phyloP scores from a whole-genome alignment of 2,329 filamentous ascomycete genomes.

The Ophioceras dolichostomum region DNA sequence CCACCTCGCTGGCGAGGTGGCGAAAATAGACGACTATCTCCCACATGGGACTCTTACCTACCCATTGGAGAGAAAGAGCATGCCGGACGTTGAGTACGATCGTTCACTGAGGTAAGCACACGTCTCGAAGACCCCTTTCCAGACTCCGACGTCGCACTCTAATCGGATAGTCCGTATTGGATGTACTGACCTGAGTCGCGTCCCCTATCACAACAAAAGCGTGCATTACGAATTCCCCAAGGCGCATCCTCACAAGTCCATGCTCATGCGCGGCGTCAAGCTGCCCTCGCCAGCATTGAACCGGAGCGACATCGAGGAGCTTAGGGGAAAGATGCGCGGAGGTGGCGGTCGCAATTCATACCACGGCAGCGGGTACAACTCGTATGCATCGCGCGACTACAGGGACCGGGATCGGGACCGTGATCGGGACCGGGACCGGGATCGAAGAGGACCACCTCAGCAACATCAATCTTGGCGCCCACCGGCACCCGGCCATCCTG shows the following conservation, averaged over 20 bases:
- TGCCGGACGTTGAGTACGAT: constrained; percentile 75
- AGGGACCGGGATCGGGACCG: neutral
- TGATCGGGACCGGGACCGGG: neutral
- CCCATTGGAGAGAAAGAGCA: constrained; percentile 56
- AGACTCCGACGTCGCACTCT: no score
- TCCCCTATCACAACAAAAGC: no score
- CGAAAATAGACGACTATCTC: constrained; percentile 73
- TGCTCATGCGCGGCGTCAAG: constrained; percentile 77
- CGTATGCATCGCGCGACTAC: constrained; percentile 28
- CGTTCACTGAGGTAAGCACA: constrained; percentile 77
- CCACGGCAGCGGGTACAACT: constrained; percentile 39
- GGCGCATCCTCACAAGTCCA: constrained; percentile 73
- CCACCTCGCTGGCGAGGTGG: constrained; percentile 67
- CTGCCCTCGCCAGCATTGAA: constrained; percentile 62
- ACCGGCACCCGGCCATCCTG: constrained; percentile 29
- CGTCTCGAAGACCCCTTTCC: neutral
- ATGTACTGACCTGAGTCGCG: no score
- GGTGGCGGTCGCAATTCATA: constrained; percentile 22
- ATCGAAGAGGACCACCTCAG: constrained; percentile 6
- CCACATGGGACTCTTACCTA: constrained; percentile 74
- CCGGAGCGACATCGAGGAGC: constrained; percentile 60
- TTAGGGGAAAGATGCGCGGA: constrained; percentile 50
- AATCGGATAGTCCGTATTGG: no score
- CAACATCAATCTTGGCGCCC: constrained; percentile 23
- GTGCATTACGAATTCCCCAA: constrained; percentile 77